Percentiles rank a stretch among this genome's conserved stretches.
These are phyloP conservation scores for Fragaria ananassa DNA, from an alignment of 306 rosid species.

Conservation along the genomic window DNA sequence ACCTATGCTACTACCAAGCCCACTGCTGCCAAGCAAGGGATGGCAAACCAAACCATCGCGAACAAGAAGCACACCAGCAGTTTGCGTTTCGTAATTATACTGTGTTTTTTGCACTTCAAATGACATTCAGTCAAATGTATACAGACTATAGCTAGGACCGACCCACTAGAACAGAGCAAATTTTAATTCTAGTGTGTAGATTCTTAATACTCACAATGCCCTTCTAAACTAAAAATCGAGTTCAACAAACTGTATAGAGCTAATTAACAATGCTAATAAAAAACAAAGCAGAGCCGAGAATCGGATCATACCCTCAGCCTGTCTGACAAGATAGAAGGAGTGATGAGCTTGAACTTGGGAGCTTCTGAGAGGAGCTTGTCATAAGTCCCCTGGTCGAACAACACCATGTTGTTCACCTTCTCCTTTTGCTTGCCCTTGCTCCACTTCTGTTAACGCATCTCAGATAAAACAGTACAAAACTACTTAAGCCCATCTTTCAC, in stretches of 20 bases:
- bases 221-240: background rate
- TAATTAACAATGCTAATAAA: background rate
- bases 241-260: background rate
- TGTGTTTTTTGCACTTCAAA: no score
- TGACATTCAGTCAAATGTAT: no score
- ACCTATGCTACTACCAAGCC: no score
- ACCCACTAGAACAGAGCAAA: background rate
- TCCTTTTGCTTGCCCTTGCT: constrained; percentile 40
- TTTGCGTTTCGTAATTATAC: no score
- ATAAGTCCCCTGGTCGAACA: constrained; percentile 32
- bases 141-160: no score
- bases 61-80: no score
- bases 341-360: constrained; percentile 34
- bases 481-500: background rate
- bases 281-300: background rate
- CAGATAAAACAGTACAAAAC: background rate
- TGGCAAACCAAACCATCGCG: no score
- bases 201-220: no score
- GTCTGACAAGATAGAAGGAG: constrained; percentile 32
- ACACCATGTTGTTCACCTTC: constrained; percentile 37
- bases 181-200: background rate
- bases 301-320: constrained; percentile 25
- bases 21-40: no score
- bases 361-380: constrained; percentile 31
- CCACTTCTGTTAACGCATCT: constrained; percentile 24